Conservation (phyloP, 2,329 filamentous ascomycete genomes). For the Phialophora verrucosa region DNA sequence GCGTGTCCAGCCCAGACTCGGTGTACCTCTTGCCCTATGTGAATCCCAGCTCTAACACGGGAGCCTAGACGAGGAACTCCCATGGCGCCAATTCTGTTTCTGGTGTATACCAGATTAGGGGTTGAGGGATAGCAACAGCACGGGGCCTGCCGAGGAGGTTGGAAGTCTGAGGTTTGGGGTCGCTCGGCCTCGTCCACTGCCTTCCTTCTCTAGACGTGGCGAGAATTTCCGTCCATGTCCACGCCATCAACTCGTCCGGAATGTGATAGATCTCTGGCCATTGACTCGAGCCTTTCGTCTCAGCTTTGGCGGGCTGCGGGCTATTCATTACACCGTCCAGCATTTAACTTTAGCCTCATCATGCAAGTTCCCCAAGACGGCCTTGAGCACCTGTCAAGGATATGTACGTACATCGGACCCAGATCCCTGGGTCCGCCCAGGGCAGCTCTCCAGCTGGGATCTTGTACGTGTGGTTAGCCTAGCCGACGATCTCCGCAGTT, state of each 20-base stretch:
- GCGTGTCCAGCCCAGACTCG: background rate
- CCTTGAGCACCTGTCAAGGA: background rate
- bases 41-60: background rate
- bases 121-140: background rate
- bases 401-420: slow-evolving; percentile 2
- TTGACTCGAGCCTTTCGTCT: background rate
- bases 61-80: background rate
- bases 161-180: background rate
- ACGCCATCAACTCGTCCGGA: background rate
- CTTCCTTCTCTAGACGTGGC: background rate
- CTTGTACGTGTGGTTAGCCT: background rate
- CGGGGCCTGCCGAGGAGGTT: background rate
- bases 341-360: background rate
- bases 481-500: background rate
- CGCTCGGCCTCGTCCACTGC: background rate
- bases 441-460: background rate
- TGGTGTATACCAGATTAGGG: background rate
- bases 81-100: background rate
- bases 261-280: background rate
- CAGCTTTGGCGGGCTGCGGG: background rate
- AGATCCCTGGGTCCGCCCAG: background rate
- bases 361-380: background rate
- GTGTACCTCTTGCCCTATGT: background rate
- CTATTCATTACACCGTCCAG: background rate
- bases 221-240: background rate